phyloP scores from a whole-genome alignment of 1,284 basidiomycete species.

The Coniferiporia weirii region DNA sequence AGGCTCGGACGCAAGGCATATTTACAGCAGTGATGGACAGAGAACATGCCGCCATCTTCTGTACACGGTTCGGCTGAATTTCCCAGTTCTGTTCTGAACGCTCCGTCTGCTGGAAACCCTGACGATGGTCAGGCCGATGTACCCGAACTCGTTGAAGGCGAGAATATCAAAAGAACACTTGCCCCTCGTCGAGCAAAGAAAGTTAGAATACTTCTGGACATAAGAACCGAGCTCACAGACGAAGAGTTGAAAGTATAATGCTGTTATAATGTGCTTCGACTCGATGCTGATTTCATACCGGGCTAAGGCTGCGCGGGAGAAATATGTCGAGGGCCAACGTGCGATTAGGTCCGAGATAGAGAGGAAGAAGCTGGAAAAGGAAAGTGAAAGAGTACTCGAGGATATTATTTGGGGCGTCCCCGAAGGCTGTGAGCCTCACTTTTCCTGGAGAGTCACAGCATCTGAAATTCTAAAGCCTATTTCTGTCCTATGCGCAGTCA shows the following conservation, averaged over 20 bases:
- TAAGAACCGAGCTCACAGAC: slow-evolving; percentile 69
- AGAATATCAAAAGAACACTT: neutral
- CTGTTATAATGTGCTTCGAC: neutral
- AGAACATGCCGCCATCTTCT: slow-evolving; percentile 15
- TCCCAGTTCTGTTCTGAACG: slow-evolving; percentile 19
- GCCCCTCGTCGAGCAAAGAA: slow-evolving; percentile 27
- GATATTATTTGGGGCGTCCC: slow-evolving; percentile 68
- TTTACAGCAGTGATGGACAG: neutral
- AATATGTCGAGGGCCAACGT: slow-evolving; percentile 62
- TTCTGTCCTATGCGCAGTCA: slow-evolving; percentile 39
- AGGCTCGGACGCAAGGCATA: neutral
- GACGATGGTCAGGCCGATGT: slow-evolving; percentile 1
- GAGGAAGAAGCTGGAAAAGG: slow-evolving; percentile 52
- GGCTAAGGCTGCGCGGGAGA: slow-evolving; percentile 48
- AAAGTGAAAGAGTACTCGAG: slow-evolving; percentile 48
- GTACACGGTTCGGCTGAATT: slow-evolving; percentile 15
- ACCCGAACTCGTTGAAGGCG: slow-evolving; percentile 1
- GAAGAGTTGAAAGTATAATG: slow-evolving; percentile 61
- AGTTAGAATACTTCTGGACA: slow-evolving; percentile 45
- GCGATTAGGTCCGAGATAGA: slow-evolving; percentile 44
- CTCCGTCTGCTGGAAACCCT: slow-evolving; percentile 29
- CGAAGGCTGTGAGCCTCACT: slow-evolving; percentile 44
- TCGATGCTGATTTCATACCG: slow-evolving; percentile 23
- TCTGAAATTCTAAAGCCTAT: neutral
- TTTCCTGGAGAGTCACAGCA: neutral